Evolutionary conservation across 345 rosid species (phyloP), one percentile per base, ranked within the genome.

Genomic region (Euphorbia lathyris): DNA sequence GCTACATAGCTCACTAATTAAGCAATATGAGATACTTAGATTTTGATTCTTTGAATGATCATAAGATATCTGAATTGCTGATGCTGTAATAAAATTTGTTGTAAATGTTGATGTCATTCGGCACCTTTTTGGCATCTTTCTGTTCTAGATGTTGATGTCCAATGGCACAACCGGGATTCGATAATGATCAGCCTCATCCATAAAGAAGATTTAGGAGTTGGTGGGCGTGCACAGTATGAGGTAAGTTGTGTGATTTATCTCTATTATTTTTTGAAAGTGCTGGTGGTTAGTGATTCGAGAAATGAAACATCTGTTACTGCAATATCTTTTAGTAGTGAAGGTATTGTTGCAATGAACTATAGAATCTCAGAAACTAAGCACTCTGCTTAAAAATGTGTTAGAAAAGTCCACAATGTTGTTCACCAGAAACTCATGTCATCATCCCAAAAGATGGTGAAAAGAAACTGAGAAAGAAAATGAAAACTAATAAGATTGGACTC

Each of bases 121-220:
- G 23, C 67, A 65, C 68, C 63, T 56, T 70, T n/a, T n/a, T n/a
- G n/a, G n/a, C n/a, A n/a, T n/a, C n/a, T n/a, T n/a, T 45, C 58
- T 48, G 57, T 72, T 79, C 66, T 78, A 93, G 98, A 86, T 85
- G 85, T 89, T 74, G 86, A 89, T 78, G 78, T 93, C 65, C 76
- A 84, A 25, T 84, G 90, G 91, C 81, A 68, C 52, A 73, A 70
- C 75, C 83, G 68, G 69, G 79, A 73, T 71, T 57, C 77, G 71
- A 81, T 93, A 65, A 72, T 53, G 13, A 66, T 91, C 71, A 83
- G 72, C 72, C 83, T 81, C 50, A 70, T 85, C 59, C 69, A 72
- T 20, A 82, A 72, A 74, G 94, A 93, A 73, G 90, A 76, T 63
- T 84, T 74, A 72, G 92, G 96, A 56, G 74, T 88, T 22, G 88